These are phyloP conservation scores for Calonectria pseudoreteaudii DNA, from an alignment of 2,329 filamentous ascomycete genomes.

Conservation along the genomic window DNA sequence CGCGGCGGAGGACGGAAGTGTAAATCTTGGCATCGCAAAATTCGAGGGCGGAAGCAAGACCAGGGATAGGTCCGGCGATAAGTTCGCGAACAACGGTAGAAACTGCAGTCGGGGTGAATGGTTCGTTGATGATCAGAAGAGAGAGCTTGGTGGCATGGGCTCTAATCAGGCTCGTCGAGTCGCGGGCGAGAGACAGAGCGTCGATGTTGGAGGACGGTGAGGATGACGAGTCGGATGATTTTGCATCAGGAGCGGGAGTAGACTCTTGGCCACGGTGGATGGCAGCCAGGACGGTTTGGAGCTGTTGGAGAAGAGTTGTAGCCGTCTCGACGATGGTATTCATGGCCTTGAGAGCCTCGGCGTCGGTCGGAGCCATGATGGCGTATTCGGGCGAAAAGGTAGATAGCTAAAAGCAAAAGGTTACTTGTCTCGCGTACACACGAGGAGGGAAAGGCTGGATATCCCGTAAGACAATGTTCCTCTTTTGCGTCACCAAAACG, in stretches of 20 bases:
- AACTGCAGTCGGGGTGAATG: conserved; percentile 85
- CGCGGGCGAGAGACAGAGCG: conserved; percentile 76
- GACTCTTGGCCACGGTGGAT: conserved; percentile 47
- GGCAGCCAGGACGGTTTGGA: conserved; percentile 56
- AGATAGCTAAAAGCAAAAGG: neutral
- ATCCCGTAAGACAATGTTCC: conserved; percentile 4
- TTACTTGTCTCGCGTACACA: neutral
- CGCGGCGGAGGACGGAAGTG: conserved; percentile 71
- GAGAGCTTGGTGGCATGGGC: conserved; percentile 90
- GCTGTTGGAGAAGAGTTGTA: conserved; percentile 52
- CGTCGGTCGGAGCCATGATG: conserved; percentile 40
- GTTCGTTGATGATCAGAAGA: conserved; percentile 85
- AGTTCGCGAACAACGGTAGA: conserved; percentile 77
- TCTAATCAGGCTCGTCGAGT: conserved; percentile 78
- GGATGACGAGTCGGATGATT: conserved; percentile 10
- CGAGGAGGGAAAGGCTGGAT: neutral
- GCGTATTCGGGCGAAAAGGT: no score
- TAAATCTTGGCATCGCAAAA: conserved; percentile 72
- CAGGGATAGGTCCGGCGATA: conserved; percentile 78
- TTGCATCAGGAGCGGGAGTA: neutral
- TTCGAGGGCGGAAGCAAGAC: conserved; percentile 77
- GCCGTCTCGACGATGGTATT: conserved; percentile 53
- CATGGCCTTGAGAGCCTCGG: conserved; percentile 51
- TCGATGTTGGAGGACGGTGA: conserved; percentile 53
- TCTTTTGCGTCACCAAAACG: conserved; percentile 14